Base-by-base conservation (phyloP, 768 basidiomycete genomes). In the Lactarius evosmus region DNA sequence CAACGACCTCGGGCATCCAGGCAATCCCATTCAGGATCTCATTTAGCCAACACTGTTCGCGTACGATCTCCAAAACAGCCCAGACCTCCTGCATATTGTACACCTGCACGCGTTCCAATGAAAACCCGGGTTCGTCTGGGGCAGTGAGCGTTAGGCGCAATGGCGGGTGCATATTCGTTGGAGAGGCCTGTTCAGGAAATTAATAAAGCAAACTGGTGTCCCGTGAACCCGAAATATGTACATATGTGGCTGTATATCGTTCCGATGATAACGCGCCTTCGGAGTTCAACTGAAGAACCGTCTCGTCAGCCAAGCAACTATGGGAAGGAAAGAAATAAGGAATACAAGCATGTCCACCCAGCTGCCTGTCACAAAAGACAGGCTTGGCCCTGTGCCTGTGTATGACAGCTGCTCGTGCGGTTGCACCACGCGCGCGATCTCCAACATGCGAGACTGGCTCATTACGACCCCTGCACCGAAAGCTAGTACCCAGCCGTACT, bases 41-140 rank as follows among this genome's bases (percentile, higher is more conserved):
- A 70, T 93, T 93, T 19, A 93, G 70, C 91, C 91, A 93, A 69
- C 87, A 89, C 74, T 93, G 91, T 65, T 93, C 91, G 63, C 82
- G 80, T 5, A 93, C 88, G 69, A 93, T 81, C 87, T 93, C 90
- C 22, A 93, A 72, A 52, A 93, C 82, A 2, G 82, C 85, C 84
- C 86, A 90, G 1, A 90, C 83, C 70, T 93, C 85, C 66, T 83
- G 85, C 71, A 91, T 79, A 32, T 79, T 88, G 60, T 81, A 83
- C 19, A 93, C 89, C 3, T 85, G 88, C 1, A 93, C 79, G 60
- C 81, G 80, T 66, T 90, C 85, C 4, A 93, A 80, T 9, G 85
- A 66, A 67, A 91, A 91, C 0, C 91, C 91, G 1, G 90, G 85
- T 69, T 93, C 91, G 54, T 85, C 83, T 1, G 91, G 88, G 4